Percentiles rank a stretch among this genome's conserved stretches.
These are phyloP conservation scores for Cystobasidium tubakii DNA, from an alignment of 768 basidiomycete species.

Conservation along the genomic window DNA sequence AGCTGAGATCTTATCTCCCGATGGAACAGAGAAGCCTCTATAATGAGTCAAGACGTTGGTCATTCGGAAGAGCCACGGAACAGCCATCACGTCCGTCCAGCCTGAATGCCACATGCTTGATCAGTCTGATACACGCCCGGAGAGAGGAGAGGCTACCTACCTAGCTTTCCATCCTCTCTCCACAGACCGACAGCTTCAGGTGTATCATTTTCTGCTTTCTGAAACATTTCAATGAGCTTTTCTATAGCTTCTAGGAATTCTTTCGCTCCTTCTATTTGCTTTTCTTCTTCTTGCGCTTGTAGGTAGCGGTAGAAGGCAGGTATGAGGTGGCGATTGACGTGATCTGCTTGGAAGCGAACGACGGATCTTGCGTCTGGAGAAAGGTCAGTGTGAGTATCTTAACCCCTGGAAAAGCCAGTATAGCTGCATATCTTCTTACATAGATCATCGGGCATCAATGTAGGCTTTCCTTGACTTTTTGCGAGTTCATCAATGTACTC, in stretches of 20 bases:
- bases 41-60: slow-evolving; percentile 45
- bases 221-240: slow-evolving; percentile 47
- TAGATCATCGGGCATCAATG: slow-evolving; percentile 24
- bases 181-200: slow-evolving; percentile 33
- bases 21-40: slow-evolving; percentile 33
- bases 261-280: slow-evolving; percentile 47
- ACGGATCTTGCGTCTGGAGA: slow-evolving; percentile 56
- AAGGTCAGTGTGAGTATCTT: too few species aligned
- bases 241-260: slow-evolving; percentile 31
- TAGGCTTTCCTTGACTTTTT: slow-evolving; percentile 49
- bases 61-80: slow-evolving; percentile 33
- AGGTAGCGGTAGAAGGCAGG: slow-evolving; percentile 58
- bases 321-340: slow-evolving; percentile 55
- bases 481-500: slow-evolving; percentile 67
- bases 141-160: not conserved
- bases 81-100: slow-evolving; percentile 32
- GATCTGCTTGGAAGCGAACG: slow-evolving; percentile 48
- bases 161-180: slow-evolving; percentile 25
- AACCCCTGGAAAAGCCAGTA: too few species aligned
- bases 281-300: slow-evolving; percentile 49
- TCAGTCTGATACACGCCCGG: not conserved
- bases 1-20: slow-evolving; percentile 7
- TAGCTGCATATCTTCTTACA: too few species aligned
- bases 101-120: not conserved
- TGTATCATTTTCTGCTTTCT: slow-evolving; percentile 36